Conservation (phyloP, 768 basidiomycete genomes). For the Rhodotorula diobovata region DNA sequence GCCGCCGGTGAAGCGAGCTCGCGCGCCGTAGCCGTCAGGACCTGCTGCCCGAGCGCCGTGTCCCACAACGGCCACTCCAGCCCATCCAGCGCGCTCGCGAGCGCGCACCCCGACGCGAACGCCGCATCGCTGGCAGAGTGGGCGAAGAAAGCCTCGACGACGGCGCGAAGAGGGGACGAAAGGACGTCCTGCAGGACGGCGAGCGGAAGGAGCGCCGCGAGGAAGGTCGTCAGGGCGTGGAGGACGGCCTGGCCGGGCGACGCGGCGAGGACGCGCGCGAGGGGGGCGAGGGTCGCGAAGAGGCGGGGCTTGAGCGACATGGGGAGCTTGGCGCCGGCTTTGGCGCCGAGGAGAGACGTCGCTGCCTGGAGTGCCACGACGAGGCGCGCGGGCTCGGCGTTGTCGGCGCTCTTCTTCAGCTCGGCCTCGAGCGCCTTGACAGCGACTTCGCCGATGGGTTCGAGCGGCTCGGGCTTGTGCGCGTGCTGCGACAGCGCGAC, state of each 20-base stretch:
- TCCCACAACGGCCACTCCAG: constrained; percentile 17
- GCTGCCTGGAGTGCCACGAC: constrained; percentile 14
- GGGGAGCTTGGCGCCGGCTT: constrained; percentile 16
- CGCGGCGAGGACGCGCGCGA: constrained; percentile 16
- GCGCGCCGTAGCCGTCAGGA: constrained; percentile 31
- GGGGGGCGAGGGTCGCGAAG: constrained; percentile 20
- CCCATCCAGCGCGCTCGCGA: constrained; percentile 25
- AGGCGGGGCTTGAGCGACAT: constrained; percentile 23
- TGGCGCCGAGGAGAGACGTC: constrained; percentile 16
- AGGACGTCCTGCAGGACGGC: constrained; percentile 44
- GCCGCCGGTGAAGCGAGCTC: constrained; percentile 31
- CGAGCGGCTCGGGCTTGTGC: constrained; percentile 29
- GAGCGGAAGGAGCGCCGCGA: constrained; percentile 30
- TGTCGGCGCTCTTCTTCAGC: neutral
- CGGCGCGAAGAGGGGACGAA: constrained; percentile 44
- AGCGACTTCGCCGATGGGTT: constrained; percentile 18
- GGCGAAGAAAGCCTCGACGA: constrained; percentile 46
- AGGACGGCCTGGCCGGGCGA: constrained; percentile 4
- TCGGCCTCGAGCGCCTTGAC: constrained; percentile 31
- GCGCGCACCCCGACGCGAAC: constrained; percentile 38
- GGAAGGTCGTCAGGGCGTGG: constrained; percentile 12
- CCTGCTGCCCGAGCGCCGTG: constrained; percentile 13
- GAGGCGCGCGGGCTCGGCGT: constrained; percentile 5
- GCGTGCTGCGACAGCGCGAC: constrained; percentile 37
- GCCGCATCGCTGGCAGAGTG: constrained; percentile 43